phyloP scores from a whole-genome alignment of 164 flowering plant genomes.

The Berberis vulgaris region DNA sequence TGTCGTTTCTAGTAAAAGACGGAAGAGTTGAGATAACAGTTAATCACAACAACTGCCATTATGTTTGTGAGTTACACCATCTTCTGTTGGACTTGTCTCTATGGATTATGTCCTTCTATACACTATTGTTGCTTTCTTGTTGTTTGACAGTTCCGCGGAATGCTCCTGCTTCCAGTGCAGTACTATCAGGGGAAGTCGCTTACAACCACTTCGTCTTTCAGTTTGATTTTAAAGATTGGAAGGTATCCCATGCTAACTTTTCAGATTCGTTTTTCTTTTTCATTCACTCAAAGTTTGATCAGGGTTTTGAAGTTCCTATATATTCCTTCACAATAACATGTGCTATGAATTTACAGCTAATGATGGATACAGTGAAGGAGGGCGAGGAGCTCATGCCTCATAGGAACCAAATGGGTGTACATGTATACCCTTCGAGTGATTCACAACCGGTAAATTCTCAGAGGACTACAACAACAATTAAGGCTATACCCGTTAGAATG shows the following conservation, averaged over 20 bases:
- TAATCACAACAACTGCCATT: neutral
- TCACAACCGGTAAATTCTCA: neutral
- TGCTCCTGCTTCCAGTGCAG: conserved; percentile 1
- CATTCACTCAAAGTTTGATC: neutral
- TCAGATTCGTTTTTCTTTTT: neutral
- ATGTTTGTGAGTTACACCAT: neutral
- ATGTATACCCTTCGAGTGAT: neutral
- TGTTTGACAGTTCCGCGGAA: neutral
- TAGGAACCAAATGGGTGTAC: neutral
- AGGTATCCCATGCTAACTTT: neutral
- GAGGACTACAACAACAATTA: too few relatives aligned
- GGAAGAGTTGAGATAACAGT: neutral
- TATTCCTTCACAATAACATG: neutral
- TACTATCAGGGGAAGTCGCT: neutral
- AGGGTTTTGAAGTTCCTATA: neutral
- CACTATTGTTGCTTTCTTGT: neutral
- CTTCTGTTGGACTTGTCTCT: neutral
- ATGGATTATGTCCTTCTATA: neutral
- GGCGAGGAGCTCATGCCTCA: conserved; percentile 3
- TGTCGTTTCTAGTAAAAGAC: neutral
- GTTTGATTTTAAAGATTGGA: conserved; percentile 1
- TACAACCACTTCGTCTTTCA: neutral
- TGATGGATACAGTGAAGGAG: neutral
- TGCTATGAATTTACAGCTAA: neutral
- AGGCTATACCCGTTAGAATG: neutral